Evolutionary conservation across 2,329 filamentous ascomycete species (phyloP).

Genomic region (Onygenales sp.): DNA sequence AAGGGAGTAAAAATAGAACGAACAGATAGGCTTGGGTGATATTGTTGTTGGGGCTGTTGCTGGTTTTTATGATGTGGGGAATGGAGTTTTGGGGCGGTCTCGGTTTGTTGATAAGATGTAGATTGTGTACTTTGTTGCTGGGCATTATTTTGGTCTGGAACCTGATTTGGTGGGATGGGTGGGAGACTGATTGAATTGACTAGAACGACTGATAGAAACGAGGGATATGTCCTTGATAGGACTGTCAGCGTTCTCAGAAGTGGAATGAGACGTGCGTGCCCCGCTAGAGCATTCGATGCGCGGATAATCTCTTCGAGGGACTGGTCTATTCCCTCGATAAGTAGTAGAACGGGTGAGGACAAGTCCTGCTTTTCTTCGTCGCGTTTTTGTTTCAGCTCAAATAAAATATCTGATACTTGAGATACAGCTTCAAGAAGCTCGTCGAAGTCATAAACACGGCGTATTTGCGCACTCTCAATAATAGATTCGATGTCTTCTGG

Average conservation of each 20-base stretch:
- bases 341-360: slow-evolving; percentile 15
- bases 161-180: neutral
- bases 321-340: slow-evolving; percentile 29
- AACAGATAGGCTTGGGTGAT: neutral
- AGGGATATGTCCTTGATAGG: slow-evolving; percentile 20
- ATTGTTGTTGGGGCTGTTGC: neutral
- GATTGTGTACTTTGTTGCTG: too few species aligned
- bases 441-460: slow-evolving; percentile 9
- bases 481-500: slow-evolving; percentile 3
- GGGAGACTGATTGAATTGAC: slow-evolving; percentile 27
- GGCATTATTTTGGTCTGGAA: neutral
- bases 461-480: slow-evolving; percentile 7
- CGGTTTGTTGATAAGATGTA: neutral
- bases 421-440: slow-evolving; percentile 10
- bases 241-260: slow-evolving; percentile 24
- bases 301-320: slow-evolving; percentile 28
- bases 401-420: slow-evolving; percentile 10
- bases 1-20: neutral
- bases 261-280: slow-evolving; percentile 23
- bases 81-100: neutral
- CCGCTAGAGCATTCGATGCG: slow-evolving; percentile 26
- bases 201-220: slow-evolving; percentile 24
- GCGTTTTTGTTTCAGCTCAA: slow-evolving; percentile 1
- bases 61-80: neutral
- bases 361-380: neutral